phyloP scores from a whole-genome alignment of 1,284 basidiomycete species.

The Sanghuangporus weigelae region DNA sequence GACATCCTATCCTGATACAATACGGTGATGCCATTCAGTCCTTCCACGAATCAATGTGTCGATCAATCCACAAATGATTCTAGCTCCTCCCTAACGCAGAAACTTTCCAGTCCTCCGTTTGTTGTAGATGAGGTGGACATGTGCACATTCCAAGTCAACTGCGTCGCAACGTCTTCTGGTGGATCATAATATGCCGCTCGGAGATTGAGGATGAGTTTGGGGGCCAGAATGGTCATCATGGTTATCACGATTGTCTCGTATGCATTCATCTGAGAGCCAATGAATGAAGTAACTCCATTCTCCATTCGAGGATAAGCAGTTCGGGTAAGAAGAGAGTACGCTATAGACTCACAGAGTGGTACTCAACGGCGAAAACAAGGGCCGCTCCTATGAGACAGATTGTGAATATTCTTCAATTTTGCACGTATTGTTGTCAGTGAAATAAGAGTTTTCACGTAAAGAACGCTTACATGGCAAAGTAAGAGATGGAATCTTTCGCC shows the following conservation, averaged over 20 bases:
- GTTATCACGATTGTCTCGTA: background rate
- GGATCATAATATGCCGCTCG: constrained; percentile 1
- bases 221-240: constrained; percentile 9
- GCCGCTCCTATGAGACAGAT: background rate
- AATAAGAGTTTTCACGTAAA: background rate
- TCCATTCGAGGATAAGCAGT: background rate
- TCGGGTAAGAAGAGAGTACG: background rate
- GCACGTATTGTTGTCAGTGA: background rate
- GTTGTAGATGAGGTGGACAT: background rate
- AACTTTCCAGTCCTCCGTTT: background rate
- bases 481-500: background rate
- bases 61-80: background rate
- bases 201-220: constrained; percentile 7
- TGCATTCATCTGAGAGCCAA: background rate
- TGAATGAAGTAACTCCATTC: background rate
- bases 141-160: background rate
- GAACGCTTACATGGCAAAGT: background rate
- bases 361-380: background rate
- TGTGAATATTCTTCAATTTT: background rate
- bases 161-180: background rate
- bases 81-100: background rate
- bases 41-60: background rate
- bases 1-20: background rate
- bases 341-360: background rate
- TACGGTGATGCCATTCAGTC: background rate